phyloP scores from a whole-genome alignment of 306 rosid species.

The Vicia sativa region DNA sequence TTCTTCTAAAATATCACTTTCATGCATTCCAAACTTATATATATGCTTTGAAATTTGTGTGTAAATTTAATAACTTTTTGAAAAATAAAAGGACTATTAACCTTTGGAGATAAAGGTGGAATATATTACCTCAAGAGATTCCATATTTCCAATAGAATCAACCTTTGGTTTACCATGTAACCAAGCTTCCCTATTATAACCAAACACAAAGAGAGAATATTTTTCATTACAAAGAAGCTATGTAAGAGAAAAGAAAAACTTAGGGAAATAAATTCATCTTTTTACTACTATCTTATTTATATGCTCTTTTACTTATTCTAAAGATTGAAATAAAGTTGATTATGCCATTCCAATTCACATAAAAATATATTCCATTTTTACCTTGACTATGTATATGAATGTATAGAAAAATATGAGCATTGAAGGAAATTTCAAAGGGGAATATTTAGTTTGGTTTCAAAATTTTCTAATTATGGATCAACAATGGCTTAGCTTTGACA shows the following conservation, averaged over 20 bases:
- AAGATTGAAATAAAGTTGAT: constrained; percentile 53
- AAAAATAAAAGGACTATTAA: constrained; percentile 36
- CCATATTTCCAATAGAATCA: constrained; percentile 58
- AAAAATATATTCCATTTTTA: constrained; percentile 35
- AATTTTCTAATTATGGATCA: constrained; percentile 67
- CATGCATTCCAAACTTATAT: constrained; percentile 49
- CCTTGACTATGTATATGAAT: constrained; percentile 19
- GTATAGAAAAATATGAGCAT: constrained; percentile 26
- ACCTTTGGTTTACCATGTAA: constrained; percentile 76
- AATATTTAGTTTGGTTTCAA: constrained; percentile 56
- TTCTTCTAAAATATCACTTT: constrained; percentile 50
- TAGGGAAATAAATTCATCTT: constrained; percentile 60
- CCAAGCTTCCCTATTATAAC: constrained; percentile 88
- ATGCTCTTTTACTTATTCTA: constrained; percentile 45
- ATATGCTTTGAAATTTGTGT: constrained; percentile 36
- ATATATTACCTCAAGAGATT: constrained; percentile 68
- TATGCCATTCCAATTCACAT: constrained; percentile 51
- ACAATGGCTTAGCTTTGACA: constrained; percentile 56
- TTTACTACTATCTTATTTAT: constrained; percentile 52
- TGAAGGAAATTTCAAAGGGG: constrained; percentile 63
- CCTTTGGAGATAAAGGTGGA: constrained; percentile 32
- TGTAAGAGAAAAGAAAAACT: constrained; percentile 47
- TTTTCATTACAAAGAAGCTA: constrained; percentile 58
- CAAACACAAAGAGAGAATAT: constrained; percentile 51
- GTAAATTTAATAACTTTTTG: constrained; percentile 26